Conservation (phyloP, 495 filamentous ascomycete species). For the Penicillium flavigenum region DNA sequence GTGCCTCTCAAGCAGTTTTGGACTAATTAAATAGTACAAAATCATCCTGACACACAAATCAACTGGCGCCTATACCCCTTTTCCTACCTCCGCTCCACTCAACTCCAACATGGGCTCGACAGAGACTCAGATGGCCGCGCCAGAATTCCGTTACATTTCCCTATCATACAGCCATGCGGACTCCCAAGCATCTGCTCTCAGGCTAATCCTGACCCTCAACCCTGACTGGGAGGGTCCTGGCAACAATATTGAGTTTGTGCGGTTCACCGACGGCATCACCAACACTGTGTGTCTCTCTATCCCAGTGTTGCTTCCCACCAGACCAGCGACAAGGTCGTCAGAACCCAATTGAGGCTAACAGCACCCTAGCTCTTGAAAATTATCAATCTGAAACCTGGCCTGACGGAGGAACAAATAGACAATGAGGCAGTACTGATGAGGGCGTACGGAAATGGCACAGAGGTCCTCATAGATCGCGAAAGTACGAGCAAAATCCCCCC, state of each 20-base stretch:
- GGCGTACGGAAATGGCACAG: slow-evolving; percentile 92
- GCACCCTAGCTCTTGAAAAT: slow-evolving; percentile 70
- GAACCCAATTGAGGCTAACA: slow-evolving; percentile 25
- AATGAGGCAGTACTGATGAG: slow-evolving; percentile 85
- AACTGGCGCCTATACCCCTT: slow-evolving; percentile 1
- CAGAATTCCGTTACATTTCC: slow-evolving; percentile 58
- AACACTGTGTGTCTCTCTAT: slow-evolving; percentile 68
- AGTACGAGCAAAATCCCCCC: slow-evolving; percentile 55
- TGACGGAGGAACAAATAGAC: slow-evolving; percentile 75
- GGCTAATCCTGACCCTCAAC: slow-evolving; percentile 73
- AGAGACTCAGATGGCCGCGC: slow-evolving; percentile 22
- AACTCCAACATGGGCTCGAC: slow-evolving; percentile 33
- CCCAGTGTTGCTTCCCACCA: slow-evolving; percentile 5
- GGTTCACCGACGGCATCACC: slow-evolving; percentile 97
- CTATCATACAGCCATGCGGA: slow-evolving; percentile 73
- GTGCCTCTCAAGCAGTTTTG: neutral
- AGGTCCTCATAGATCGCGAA: slow-evolving; percentile 94
- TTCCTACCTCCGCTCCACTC: neutral
- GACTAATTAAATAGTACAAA: slow-evolving; percentile 1
- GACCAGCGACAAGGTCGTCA: neutral
- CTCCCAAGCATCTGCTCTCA: slow-evolving; percentile 71
- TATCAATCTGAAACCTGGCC: slow-evolving; percentile 74
- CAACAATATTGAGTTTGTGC: slow-evolving; percentile 81
- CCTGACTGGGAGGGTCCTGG: slow-evolving; percentile 77
- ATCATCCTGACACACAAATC: neutral